phyloP scores from a whole-genome alignment of 2,329 filamentous ascomycete species.

The Stemphylium vesicarium region DNA sequence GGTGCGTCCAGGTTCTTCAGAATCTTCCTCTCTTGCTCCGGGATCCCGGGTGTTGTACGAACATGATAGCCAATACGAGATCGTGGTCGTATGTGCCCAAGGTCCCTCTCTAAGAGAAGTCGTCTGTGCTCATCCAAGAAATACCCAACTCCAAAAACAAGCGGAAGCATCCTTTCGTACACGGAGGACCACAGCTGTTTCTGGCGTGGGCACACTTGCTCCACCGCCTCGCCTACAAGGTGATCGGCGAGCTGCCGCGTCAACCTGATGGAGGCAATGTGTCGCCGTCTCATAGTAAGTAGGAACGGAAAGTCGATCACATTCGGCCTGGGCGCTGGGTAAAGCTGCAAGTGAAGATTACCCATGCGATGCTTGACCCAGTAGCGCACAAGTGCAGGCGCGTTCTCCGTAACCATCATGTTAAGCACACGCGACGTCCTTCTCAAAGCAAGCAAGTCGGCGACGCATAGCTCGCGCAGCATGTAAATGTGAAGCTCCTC shows the following conservation, averaged over 20 bases:
- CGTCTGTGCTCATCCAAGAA: constrained; percentile 47
- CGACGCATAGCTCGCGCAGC: constrained; percentile 42
- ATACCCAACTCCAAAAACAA: constrained; percentile 47
- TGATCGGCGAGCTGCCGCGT: constrained; percentile 44
- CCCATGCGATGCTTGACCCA: constrained; percentile 45
- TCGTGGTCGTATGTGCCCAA: constrained; percentile 41
- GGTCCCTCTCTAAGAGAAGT: constrained; percentile 39
- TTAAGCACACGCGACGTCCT: constrained; percentile 41
- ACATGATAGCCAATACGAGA: constrained; percentile 46
- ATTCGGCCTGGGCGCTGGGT: constrained; percentile 39
- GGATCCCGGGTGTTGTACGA: constrained; percentile 40
- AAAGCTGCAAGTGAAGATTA: constrained; percentile 42
- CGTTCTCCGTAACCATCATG: constrained; percentile 40
- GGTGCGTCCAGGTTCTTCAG: constrained; percentile 40
- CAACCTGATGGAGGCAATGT: constrained; percentile 45
- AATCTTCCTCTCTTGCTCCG: constrained; percentile 35
- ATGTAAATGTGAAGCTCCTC: constrained; percentile 45
- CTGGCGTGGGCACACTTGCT: constrained; percentile 34
- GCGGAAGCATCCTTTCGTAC: constrained; percentile 46
- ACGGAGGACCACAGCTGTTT: constrained; percentile 45
- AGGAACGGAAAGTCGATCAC: constrained; percentile 44
- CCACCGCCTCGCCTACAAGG: constrained; percentile 38
- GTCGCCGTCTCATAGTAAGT: constrained; percentile 43
- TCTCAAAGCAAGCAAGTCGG: constrained; percentile 42
- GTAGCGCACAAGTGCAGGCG: constrained; percentile 43